Conservation (phyloP, 192 early-diverging fungal genomes). For the Coemansia sp. region DNA sequence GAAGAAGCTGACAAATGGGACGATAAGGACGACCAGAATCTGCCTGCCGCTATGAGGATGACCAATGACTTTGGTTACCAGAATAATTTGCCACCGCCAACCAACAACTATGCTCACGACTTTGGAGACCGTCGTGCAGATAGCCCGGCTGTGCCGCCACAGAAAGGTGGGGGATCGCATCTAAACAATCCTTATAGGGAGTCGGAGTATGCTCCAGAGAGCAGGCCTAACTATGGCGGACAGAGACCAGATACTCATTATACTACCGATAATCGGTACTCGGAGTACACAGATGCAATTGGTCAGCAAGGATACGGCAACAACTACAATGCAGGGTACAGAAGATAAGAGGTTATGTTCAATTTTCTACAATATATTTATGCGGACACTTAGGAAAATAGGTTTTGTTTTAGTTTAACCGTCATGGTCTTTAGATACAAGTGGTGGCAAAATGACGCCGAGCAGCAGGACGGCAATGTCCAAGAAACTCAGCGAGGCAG, state of each 20-base stretch:
- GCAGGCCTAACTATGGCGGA: background rate
- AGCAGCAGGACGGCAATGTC: slow-evolving; percentile 54
- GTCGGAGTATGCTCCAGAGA: background rate
- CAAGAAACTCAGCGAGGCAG: slow-evolving; percentile 26
- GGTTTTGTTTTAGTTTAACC: background rate
- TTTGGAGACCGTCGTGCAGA: background rate
- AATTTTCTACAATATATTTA: background rate
- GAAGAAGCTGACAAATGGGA: background rate
- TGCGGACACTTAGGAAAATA: background rate
- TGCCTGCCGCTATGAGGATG: background rate
- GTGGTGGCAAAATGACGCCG: slow-evolving; percentile 56
- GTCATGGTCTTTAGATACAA: slow-evolving; percentile 50
- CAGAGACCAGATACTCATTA: background rate
- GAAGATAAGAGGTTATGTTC: background rate
- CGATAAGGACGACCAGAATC: background rate
- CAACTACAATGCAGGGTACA: background rate
- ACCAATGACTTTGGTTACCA: background rate
- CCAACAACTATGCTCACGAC: background rate
- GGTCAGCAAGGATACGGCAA: background rate
- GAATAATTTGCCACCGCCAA: background rate
- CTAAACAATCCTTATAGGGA: background rate
- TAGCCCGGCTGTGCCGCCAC: background rate
- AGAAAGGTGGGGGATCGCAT: background rate
- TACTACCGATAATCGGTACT: background rate
- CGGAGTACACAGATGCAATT: background rate